Evolutionary conservation across 2,329 filamentous ascomycete genomes (phyloP).

Genomic region (Verticillium nubilum): DNA sequence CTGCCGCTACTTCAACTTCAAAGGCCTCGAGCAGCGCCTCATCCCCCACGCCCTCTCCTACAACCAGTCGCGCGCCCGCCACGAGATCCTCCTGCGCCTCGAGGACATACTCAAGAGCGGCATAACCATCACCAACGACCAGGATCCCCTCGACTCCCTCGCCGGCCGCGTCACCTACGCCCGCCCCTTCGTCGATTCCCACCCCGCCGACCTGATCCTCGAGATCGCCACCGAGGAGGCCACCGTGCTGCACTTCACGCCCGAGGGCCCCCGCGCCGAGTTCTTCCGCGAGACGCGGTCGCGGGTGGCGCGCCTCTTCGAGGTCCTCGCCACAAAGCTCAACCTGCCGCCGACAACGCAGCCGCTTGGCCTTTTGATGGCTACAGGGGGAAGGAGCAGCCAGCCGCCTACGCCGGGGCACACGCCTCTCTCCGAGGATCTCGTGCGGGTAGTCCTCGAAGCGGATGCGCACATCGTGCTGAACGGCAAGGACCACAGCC

Average conservation of each 20-base stretch:
- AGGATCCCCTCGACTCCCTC: conserved; percentile 19
- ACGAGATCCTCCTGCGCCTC: conserved; percentile 74
- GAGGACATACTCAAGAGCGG: conserved; percentile 89
- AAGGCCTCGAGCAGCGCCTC: conserved; percentile 81
- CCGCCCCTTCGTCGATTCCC: conserved; percentile 78
- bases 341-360: conserved; percentile 56
- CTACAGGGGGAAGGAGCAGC: conserved; percentile 54
- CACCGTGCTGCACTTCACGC: conserved; percentile 48
- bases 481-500: conserved; percentile 46
- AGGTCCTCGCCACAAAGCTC: conserved; percentile 77
- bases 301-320: conserved; percentile 67
- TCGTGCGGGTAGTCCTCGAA: conserved; percentile 60
- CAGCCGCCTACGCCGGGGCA: conserved; percentile 63
- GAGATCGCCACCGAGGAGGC: conserved; percentile 72
- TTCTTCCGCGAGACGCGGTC: conserved; percentile 69
- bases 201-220: conserved; percentile 66
- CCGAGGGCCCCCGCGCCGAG: conserved; percentile 46
- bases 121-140: conserved; percentile 56
- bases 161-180: conserved; percentile 67
- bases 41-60: conserved; percentile 71
- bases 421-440: conserved; percentile 64
- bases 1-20: conserved; percentile 89
- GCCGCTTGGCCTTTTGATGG: conserved; percentile 63
- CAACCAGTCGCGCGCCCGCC: conserved; percentile 62
- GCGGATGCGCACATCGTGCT: conserved; percentile 53